phyloP scores from a whole-genome alignment of 805 yeast species.

The Yamadazyma nakazawae region DNA sequence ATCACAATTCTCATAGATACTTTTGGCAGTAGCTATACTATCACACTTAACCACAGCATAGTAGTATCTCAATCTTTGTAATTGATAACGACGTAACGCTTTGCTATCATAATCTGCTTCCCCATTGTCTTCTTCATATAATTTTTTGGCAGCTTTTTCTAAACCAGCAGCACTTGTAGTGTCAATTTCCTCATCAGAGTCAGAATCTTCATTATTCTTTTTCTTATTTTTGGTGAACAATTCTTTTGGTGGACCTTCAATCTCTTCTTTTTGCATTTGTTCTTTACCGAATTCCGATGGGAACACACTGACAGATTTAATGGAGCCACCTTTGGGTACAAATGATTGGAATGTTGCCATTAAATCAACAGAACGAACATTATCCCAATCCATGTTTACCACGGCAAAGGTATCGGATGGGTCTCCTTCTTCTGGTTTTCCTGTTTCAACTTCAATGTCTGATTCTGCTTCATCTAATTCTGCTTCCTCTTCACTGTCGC shows the following conservation, averaged over 20 bases:
- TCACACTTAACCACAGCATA: constrained; percentile 91
- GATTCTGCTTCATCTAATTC: constrained; percentile 44
- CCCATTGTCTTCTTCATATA: constrained; percentile 79
- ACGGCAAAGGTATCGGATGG: constrained; percentile 82
- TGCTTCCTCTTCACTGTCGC: constrained; percentile 43
- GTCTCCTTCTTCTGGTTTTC: constrained; percentile 79
- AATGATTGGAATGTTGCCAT: constrained; percentile 87
- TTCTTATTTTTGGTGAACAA: constrained; percentile 54
- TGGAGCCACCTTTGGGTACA: constrained; percentile 70
- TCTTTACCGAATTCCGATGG: constrained; percentile 94
- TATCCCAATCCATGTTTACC: constrained; percentile 97
- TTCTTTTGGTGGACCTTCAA: constrained; percentile 90
- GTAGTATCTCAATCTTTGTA: constrained; percentile 88
- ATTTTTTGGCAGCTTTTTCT: constrained; percentile 63
- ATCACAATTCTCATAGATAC: constrained; percentile 83
- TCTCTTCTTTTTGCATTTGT: constrained; percentile 83
- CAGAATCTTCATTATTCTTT: constrained; percentile 29
- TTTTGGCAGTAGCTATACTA: constrained; percentile 62
- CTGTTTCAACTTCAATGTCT: constrained; percentile 53
- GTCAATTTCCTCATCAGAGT: constrained; percentile 38
- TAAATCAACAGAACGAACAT: constrained; percentile 79
- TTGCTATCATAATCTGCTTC: constrained; percentile 81
- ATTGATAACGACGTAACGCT: constrained; percentile 82
- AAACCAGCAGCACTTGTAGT: constrained; percentile 44
- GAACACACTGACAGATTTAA: constrained; percentile 65